Conservation (phyloP, 768 basidiomycete genomes). For the Dendrothele bispora region DNA sequence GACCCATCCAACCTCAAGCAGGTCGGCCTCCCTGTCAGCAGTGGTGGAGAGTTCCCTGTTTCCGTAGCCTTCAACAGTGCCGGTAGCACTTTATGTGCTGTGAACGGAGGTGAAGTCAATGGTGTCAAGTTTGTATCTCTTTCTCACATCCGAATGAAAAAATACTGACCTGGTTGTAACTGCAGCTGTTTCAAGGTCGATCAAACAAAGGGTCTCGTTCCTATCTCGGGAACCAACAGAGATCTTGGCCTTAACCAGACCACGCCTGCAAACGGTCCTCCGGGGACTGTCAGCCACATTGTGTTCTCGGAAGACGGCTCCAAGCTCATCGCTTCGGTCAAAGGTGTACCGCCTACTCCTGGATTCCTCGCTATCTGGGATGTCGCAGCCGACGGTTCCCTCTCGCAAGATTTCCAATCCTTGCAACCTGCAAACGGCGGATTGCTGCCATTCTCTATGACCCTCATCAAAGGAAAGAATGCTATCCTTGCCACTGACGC, state of each 20-base stretch:
- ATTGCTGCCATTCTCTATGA: conserved; percentile 51
- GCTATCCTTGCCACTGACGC: conserved; percentile 42
- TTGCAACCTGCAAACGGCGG: conserved; percentile 39
- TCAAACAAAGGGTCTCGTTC: conserved; percentile 35
- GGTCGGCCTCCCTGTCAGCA: conserved; percentile 33
- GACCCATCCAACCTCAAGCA: conserved; percentile 28
- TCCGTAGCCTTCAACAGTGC: conserved; percentile 32
- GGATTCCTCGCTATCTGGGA: conserved; percentile 55
- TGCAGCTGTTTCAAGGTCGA: conserved; percentile 46
- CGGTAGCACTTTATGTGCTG: conserved; percentile 29
- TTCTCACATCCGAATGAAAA: background rate
- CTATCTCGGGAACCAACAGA: conserved; percentile 41
- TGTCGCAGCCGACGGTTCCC: conserved; percentile 40
- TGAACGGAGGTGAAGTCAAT: conserved; percentile 35
- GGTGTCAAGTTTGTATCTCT: conserved; percentile 29
- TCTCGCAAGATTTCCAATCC: conserved; percentile 39
- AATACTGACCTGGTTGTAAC: background rate
- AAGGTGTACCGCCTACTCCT: conserved; percentile 45
- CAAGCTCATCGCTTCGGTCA: conserved; percentile 47
- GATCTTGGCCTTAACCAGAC: conserved; percentile 48
- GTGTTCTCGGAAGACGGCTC: conserved; percentile 45
- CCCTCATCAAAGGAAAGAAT: conserved; percentile 37
- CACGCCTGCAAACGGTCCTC: conserved; percentile 49
- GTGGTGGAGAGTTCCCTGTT: conserved; percentile 39
- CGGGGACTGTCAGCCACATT: conserved; percentile 43